These are phyloP conservation scores for Debaryomyces prosopidis DNA, from an alignment of 805 yeast species.

Conservation along the genomic window DNA sequence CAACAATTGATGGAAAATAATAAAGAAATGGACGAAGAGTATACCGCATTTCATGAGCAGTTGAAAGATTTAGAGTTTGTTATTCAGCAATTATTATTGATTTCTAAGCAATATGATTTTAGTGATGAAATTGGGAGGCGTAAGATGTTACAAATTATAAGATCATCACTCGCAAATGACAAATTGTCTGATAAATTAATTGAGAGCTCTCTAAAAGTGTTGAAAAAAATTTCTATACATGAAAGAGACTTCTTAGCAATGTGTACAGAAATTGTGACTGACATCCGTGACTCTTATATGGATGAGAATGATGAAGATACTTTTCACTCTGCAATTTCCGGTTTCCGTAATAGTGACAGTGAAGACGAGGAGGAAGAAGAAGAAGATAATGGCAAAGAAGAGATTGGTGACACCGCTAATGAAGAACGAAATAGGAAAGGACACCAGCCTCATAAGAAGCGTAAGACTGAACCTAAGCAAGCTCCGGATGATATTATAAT, in stretches of 20 bases:
- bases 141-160: constrained; percentile 54
- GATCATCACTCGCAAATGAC: constrained; percentile 57
- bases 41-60: constrained; percentile 40
- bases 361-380: constrained; percentile 20
- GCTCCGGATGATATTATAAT: constrained; percentile 50
- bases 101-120: constrained; percentile 75
- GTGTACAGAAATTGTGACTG: constrained; percentile 83
- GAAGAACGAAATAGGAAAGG: constrained; percentile 27
- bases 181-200: constrained; percentile 55
- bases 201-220: constrained; percentile 59
- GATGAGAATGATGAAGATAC: constrained; percentile 50
- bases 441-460: constrained; percentile 30
- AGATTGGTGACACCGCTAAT: neutral
- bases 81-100: constrained; percentile 66
- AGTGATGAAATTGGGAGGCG: constrained; percentile 91
- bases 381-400: constrained; percentile 22
- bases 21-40: constrained; percentile 20
- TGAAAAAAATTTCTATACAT: constrained; percentile 68
- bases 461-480: constrained; percentile 39
- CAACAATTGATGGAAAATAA: constrained; percentile 10
- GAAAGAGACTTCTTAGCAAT: constrained; percentile 84
- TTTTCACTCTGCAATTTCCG: constrained; percentile 47
- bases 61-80: constrained; percentile 67
- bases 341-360: constrained; percentile 20
- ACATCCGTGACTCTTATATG: constrained; percentile 67